phyloP scores from a whole-genome alignment of 495 filamentous ascomycete genomes.

The Jackrogersella minutella region DNA sequence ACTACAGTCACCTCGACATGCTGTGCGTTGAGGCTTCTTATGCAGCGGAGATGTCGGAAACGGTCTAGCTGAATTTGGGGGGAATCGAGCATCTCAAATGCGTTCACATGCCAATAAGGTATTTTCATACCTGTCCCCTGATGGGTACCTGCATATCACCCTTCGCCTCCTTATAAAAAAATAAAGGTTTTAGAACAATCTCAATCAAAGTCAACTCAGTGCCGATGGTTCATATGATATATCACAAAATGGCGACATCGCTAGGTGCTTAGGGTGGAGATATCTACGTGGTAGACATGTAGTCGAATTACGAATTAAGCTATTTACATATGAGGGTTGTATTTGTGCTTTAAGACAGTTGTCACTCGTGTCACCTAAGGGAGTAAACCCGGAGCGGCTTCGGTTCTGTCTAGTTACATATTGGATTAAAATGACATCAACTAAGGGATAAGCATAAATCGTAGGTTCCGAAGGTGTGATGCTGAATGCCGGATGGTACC shows the following conservation, averaged over 20 bases:
- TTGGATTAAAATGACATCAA: conserved; percentile 11
- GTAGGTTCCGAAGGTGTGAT: neutral
- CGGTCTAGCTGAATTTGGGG: neutral
- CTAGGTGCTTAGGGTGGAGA: neutral
- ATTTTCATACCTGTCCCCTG: neutral
- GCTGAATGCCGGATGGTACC: conserved; percentile 2
- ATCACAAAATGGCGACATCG: conserved; percentile 1
- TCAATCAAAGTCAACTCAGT: neutral
- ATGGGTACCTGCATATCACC: conserved; percentile 13
- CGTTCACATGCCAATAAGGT: conserved; percentile 8
- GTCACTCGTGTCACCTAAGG: conserved; percentile 17
- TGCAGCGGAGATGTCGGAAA: conserved; percentile 4
- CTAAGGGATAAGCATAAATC: conserved; percentile 13
- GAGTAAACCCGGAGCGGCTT: conserved; percentile 13
- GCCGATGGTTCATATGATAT: neutral
- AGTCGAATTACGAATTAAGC: conserved; percentile 6
- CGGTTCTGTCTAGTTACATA: conserved; percentile 8
- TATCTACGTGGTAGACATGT: neutral
- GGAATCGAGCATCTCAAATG: conserved; percentile 4
- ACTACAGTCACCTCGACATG: neutral
- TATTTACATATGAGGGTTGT: conserved; percentile 20
- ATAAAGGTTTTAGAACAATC: neutral
- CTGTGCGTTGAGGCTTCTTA: conserved; percentile 7
- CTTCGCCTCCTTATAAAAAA: conserved; percentile 3
- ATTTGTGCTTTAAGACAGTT: conserved; percentile 26